Conservation (phyloP, 2,329 filamentous ascomycete genomes). For the Cytospora piceae region DNA sequence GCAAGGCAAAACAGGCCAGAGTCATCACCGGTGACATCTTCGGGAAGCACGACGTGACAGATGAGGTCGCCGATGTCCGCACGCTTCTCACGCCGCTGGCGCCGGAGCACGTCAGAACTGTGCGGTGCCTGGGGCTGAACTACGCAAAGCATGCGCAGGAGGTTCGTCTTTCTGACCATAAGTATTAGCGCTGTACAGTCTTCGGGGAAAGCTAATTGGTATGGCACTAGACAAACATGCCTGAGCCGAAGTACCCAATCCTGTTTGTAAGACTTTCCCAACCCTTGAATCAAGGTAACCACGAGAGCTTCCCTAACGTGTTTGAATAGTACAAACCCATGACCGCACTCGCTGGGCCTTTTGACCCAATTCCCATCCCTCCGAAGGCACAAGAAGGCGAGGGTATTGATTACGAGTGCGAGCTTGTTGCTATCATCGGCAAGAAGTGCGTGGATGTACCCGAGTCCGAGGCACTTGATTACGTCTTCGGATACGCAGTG, state of each 20-base stretch:
- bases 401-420: slow-evolving; percentile 80
- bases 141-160: slow-evolving; percentile 74
- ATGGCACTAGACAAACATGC: slow-evolving; percentile 53
- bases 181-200: not conserved
- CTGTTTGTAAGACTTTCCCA: slow-evolving; percentile 59
- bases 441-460: slow-evolving; percentile 67
- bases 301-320: not conserved
- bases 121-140: slow-evolving; percentile 72
- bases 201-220: not conserved
- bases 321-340: slow-evolving; percentile 63
- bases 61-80: slow-evolving; percentile 59
- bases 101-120: slow-evolving; percentile 64
- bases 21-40: slow-evolving; percentile 70
- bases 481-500: slow-evolving; percentile 74
- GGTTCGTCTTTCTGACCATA: slow-evolving; percentile 39
- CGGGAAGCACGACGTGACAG: slow-evolving; percentile 65
- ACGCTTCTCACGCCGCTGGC: slow-evolving; percentile 67
- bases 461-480: slow-evolving; percentile 67
- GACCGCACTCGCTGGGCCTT: slow-evolving; percentile 67
- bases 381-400: slow-evolving; percentile 64
- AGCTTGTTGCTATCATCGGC: slow-evolving; percentile 75
- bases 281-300: slow-evolving; percentile 17
- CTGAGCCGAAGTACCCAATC: slow-evolving; percentile 71
- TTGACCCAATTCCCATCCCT: slow-evolving; percentile 68
- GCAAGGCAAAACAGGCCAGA: slow-evolving; percentile 62